Evolutionary conservation across 768 basidiomycete genomes (phyloP).

Genomic region (Pleurotus cornucopiae): DNA sequence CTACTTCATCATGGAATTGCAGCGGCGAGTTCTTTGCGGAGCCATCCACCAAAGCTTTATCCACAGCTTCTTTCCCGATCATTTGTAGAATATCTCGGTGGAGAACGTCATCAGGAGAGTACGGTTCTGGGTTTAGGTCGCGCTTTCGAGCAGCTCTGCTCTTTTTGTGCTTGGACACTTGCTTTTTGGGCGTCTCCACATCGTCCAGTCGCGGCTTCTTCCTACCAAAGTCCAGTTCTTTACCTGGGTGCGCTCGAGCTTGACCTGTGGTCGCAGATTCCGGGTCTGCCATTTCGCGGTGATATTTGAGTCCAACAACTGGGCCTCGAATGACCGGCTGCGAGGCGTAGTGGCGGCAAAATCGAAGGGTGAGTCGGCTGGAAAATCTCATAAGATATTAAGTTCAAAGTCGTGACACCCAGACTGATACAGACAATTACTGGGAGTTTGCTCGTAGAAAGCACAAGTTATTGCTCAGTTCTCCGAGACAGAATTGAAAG

Average conservation of each 20-base stretch:
- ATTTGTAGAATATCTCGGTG: conserved; percentile 66
- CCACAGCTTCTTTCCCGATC: conserved; percentile 57
- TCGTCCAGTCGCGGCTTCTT: conserved; percentile 25
- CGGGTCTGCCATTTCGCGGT: conserved; percentile 5
- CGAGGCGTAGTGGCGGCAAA: not conserved
- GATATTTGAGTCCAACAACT: not conserved
- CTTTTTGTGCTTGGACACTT: not conserved
- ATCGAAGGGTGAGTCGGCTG: not conserved
- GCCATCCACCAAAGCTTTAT: conserved; percentile 41
- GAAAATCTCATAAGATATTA: not conserved
- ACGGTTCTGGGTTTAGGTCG: conserved; percentile 46
- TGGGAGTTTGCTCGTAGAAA: too few species aligned
- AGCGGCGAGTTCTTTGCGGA: conserved; percentile 60
- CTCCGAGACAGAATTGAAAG: too few species aligned
- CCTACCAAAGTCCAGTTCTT: conserved; percentile 18
- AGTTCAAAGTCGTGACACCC: too few species aligned
- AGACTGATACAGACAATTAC: too few species aligned
- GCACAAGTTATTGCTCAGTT: too few species aligned
- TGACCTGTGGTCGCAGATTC: conserved; percentile 17
- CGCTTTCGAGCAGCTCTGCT: not conserved
- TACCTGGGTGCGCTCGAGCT: conserved; percentile 11
- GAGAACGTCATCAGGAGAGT: conserved; percentile 71
- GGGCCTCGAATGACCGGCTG: not conserved
- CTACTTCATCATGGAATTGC: conserved; percentile 54
- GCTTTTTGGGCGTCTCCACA: not conserved